Conservation (phyloP, 257 asterid species). For the Solanum okadae region DNA sequence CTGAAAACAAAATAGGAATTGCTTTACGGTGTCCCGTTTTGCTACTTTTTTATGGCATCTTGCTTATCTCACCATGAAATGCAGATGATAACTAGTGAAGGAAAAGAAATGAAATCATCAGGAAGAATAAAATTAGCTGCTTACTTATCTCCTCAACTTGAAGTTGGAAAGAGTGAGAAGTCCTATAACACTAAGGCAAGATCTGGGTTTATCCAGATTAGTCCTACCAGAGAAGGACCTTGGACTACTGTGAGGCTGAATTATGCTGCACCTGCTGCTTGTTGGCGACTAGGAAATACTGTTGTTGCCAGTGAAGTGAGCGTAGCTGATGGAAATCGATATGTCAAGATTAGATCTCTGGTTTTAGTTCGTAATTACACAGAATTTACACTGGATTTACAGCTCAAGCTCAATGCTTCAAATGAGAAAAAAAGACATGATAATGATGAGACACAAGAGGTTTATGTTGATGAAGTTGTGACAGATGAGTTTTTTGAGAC, state of each 20-base stretch:
- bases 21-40: background rate
- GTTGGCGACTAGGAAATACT: constrained; percentile 71
- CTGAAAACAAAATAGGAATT: background rate
- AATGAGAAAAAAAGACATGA: constrained; percentile 17
- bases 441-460: constrained; percentile 17
- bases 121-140: constrained; percentile 73
- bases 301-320: constrained; percentile 94
- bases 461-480: constrained; percentile 27
- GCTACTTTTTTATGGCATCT: background rate
- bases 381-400: constrained; percentile 53
- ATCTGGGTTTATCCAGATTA: constrained; percentile 70
- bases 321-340: constrained; percentile 61
- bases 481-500: constrained; percentile 71
- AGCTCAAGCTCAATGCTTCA: constrained; percentile 46
- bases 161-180: constrained; percentile 27
- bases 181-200: constrained; percentile 24
- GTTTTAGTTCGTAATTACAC: constrained; percentile 83
- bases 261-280: constrained; percentile 92
- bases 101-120: background rate
- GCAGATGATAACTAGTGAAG: constrained; percentile 35
- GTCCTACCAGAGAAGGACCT: constrained; percentile 82
- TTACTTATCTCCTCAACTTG: constrained; percentile 37
- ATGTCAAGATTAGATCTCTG: constrained; percentile 68
- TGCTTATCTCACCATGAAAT: constrained; percentile 7
- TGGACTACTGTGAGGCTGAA: constrained; percentile 84